A percentile compares a stretch with the other conserved stretches of the same genome.
These are phyloP conservation scores for Ilyonectria sp. DNA, from an alignment of 2,329 filamentous ascomycete genomes.

Conservation along the genomic window DNA sequence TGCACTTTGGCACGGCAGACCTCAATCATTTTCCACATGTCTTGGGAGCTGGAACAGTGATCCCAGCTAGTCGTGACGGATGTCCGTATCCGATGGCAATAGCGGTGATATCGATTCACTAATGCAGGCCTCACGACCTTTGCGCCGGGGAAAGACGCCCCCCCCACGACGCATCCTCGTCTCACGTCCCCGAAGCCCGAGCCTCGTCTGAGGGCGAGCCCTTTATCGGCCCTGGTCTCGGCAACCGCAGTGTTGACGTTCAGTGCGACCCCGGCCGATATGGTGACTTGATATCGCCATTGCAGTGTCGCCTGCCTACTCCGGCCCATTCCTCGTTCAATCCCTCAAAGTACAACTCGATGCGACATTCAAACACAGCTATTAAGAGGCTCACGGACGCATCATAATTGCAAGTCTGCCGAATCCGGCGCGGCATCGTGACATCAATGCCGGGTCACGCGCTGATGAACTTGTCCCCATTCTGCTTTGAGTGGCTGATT, in stretches of 20 bases:
- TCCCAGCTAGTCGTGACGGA: background rate
- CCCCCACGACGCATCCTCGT: slow-evolving; percentile 13
- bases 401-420: slow-evolving; percentile 34
- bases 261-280: slow-evolving; percentile 1
- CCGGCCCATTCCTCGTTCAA: background rate
- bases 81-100: background rate
- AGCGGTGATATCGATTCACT: background rate
- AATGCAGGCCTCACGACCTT: slow-evolving; percentile 15
- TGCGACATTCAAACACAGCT: slow-evolving; percentile 17
- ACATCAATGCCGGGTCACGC: slow-evolving; percentile 46
- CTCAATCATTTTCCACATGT: background rate
- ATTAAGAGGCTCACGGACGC: slow-evolving; percentile 30
- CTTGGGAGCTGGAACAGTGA: background rate
- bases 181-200: slow-evolving; percentile 6
- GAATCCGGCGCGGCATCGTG: slow-evolving; percentile 41
- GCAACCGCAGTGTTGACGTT: slow-evolving; percentile 3
- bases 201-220: background rate
- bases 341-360: slow-evolving; percentile 7
- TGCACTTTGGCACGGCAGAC: background rate
- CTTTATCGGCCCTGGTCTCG: slow-evolving; percentile 2
- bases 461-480: slow-evolving; percentile 40
- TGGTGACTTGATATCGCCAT: background rate
- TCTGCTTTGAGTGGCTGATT: slow-evolving; percentile 42
- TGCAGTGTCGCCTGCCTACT: background rate
- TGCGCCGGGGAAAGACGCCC: background rate